Evolutionary conservation across 2,329 filamentous ascomycete species (phyloP).

Genomic region (Aureobasidium melanogenum): DNA sequence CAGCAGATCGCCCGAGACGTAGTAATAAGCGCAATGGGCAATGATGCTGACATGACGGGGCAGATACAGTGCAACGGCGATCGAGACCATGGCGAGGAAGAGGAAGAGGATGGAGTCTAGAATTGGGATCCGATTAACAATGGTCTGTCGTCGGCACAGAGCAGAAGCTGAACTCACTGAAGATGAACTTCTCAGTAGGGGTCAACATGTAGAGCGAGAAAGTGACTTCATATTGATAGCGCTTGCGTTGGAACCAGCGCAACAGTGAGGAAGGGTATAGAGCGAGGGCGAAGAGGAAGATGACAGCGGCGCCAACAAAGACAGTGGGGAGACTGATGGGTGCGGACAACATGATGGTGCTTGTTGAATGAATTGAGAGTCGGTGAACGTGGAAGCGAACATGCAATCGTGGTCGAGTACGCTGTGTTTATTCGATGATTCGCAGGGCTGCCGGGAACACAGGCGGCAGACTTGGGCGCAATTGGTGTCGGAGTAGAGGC

Average conservation of each 20-base stretch:
- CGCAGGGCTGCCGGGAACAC: not conserved
- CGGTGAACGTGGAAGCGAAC: not conserved
- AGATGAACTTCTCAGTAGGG: constrained; percentile 89
- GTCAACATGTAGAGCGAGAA: constrained; percentile 97
- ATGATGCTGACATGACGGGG: constrained; percentile 83
- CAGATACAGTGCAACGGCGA: constrained; percentile 84
- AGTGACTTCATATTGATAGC: constrained; percentile 97
- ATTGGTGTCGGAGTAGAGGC: not conserved
- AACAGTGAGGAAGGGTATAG: constrained; percentile 49
- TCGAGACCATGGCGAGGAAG: constrained; percentile 74
- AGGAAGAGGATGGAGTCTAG: constrained; percentile 87
- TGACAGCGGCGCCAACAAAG: constrained; percentile 62
- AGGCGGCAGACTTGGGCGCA: not conserved
- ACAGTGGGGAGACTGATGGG: constrained; percentile 39
- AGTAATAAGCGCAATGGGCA: constrained; percentile 82
- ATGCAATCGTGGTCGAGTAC: not conserved
- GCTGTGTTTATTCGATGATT: not conserved
- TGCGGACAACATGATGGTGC: constrained; percentile 1
- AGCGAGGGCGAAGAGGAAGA: constrained; percentile 28
- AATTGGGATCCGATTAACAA: not conserved
- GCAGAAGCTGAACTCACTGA: constrained; percentile 57
- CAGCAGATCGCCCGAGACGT: constrained; percentile 66
- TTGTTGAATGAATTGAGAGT: not conserved
- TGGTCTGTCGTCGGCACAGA: too few relatives aligned
- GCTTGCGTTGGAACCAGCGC: constrained; percentile 86